phyloP scores from a whole-genome alignment of 2,329 filamentous ascomycete genomes.

The Venturia nashicola region DNA sequence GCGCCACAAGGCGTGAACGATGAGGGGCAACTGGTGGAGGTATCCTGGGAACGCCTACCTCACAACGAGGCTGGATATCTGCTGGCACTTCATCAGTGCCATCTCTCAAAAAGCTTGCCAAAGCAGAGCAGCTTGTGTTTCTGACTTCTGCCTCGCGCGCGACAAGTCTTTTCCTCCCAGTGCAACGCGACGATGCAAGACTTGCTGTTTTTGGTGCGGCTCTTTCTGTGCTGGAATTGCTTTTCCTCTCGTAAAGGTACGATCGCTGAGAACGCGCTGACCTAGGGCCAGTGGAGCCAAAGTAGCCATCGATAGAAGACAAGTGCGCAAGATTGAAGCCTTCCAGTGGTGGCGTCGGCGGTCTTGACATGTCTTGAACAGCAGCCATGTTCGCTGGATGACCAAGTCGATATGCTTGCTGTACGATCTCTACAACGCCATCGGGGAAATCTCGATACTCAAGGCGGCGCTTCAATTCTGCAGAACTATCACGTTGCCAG shows the following conservation, averaged over 20 bases:
- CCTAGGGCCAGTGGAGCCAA: neutral
- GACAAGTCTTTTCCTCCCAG: neutral
- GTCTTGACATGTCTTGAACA: constrained; percentile 4
- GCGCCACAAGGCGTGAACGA: neutral
- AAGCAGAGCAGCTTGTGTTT: neutral
- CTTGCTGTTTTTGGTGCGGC: neutral
- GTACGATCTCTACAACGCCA: neutral
- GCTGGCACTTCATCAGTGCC: neutral
- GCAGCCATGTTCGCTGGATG: constrained; percentile 2
- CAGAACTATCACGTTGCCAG: constrained; percentile 4
- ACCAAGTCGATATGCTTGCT: constrained; percentile 6
- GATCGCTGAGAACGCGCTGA: neutral
- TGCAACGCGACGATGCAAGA: neutral
- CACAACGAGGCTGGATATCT: neutral
- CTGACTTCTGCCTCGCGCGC: constrained; percentile 8
- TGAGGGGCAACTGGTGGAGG: neutral
- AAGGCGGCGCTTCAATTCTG: constrained; percentile 6
- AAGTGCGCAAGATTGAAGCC: neutral
- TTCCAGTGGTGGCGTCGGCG: neutral
- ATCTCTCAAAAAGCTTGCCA: neutral
- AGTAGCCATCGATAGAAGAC: neutral
- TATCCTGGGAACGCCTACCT: neutral
- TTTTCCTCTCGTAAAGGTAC: neutral
- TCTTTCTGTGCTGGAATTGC: neutral
- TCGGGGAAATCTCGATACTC: constrained; percentile 9